Base-by-base conservation (phyloP, 2,329 filamentous ascomycete genomes). In the Madurella fahalii region DNA sequence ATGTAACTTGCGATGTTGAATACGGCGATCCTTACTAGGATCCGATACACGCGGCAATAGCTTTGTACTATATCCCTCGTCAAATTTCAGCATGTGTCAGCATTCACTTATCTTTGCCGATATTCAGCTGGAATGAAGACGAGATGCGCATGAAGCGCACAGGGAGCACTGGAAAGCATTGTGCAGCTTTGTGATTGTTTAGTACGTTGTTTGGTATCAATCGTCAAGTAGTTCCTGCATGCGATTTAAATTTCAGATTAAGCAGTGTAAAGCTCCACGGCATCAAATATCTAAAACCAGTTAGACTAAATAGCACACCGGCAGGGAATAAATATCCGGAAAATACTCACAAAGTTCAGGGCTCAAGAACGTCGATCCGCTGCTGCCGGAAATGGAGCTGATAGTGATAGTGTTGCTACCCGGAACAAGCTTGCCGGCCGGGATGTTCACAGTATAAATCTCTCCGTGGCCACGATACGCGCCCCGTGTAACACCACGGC, bases 371-470 rank as follows among this genome's bases (percentile, higher is more conserved):
- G 67, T 71, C 18, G 67, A 69, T 0, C 82, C 83, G 9, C 74
- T 74, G 64, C 77, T 85, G 1, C 84, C 84, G 16, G 82, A 85
- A 20, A 78, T 71, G 31, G 80, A 78, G 41, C 68, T 75, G 56
- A 87, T 82, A 7, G 76, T 82, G 49, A 87, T 78, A n/a, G 81
- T 85, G 63, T 87, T 88, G 8, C 69, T 69, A 0, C 84, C 85
- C n/a, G 72, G 71, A 8, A 80, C 74, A 45, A 88, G 73, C 2
- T 74, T 83, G 0, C 82, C 83, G 1, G 78, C 70, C 0, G 84
- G 81, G 45, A 87, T 78, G n/a, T 68, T 71, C 44, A 82, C 77
- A 56, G 84, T 77, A 63, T 87, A 87, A 5, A 86, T 76, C 61
- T 88, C 84, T 4, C 83, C 83, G 50, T 75, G 72, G 0, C 84